phyloP scores from a whole-genome alignment of 2,329 filamentous ascomycete species.

The Paecilomyces niveus region DNA sequence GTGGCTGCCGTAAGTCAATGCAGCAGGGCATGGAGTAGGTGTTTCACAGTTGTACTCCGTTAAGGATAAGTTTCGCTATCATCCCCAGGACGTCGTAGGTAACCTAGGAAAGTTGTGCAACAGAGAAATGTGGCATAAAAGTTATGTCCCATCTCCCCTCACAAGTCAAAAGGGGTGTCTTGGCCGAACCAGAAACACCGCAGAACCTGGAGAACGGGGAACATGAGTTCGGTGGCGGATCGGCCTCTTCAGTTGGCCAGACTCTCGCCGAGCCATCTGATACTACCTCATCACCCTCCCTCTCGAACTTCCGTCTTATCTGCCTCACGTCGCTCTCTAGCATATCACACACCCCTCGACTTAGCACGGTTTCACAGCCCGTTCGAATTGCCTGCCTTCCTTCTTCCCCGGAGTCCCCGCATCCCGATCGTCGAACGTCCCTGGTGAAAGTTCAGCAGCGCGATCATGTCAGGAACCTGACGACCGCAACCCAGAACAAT shows the following conservation, averaged over 20 bases:
- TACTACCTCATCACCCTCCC: neutral
- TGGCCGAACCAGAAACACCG: neutral
- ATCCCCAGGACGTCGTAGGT: no score
- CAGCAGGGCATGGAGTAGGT: no score
- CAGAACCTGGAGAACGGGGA: no score
- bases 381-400: neutral
- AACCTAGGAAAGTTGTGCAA: no score
- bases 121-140: no score
- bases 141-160: no score
- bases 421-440: neutral
- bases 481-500: neutral
- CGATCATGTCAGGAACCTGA: neutral
- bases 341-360: neutral
- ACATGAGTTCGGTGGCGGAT: neutral
- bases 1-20: no score
- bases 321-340: neutral
- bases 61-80: no score
- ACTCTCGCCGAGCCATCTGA: neutral
- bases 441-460: neutral
- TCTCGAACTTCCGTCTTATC: neutral
- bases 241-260: neutral
- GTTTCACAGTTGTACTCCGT: no score
- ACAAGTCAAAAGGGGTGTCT: neutral
- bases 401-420: neutral
- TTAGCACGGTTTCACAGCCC: neutral